These are phyloP conservation scores for Clavulina sp. DNA, from an alignment of 768 basidiomycete species.

Conservation along the genomic window DNA sequence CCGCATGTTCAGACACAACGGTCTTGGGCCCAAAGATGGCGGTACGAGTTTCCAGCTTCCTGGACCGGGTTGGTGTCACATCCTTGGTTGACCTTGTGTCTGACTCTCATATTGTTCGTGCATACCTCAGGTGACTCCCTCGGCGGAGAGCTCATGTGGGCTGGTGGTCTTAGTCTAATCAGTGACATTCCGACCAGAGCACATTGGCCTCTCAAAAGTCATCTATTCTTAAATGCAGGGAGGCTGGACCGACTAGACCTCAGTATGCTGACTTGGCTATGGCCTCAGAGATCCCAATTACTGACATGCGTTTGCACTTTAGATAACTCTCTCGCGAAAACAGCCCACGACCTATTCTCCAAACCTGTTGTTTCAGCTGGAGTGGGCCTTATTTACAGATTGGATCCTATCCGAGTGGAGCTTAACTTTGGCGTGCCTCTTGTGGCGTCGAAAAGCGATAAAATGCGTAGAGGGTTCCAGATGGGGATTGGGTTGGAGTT, in stretches of 20 bases:
- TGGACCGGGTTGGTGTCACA: background rate
- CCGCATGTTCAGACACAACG: slow-evolving; percentile 55
- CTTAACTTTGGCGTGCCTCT: slow-evolving; percentile 78
- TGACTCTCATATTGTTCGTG: background rate
- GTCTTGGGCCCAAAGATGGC: slow-evolving; percentile 62
- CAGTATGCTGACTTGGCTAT: too few species aligned
- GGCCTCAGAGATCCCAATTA: too few species aligned
- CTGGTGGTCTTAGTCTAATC: slow-evolving; percentile 56
- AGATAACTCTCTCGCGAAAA: slow-evolving; percentile 26
- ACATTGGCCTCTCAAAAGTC: slow-evolving; percentile 74
- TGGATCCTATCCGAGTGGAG: slow-evolving; percentile 74
- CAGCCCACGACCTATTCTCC: slow-evolving; percentile 25
- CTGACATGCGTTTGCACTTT: too few species aligned
- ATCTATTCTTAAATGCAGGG: slow-evolving; percentile 69
- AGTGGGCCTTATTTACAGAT: slow-evolving; percentile 64
- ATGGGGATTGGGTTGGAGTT: slow-evolving; percentile 72
- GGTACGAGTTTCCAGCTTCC: slow-evolving; percentile 24
- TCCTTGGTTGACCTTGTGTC: background rate
- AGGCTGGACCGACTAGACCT: slow-evolving; percentile 43
- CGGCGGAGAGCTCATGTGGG: slow-evolving; percentile 71
- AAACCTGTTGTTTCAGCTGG: slow-evolving; percentile 65
- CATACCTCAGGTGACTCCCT: slow-evolving; percentile 65
- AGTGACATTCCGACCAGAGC: slow-evolving; percentile 52
- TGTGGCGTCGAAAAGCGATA: slow-evolving; percentile 48
- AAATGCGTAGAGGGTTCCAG: slow-evolving; percentile 50